Evolutionary conservation across 768 basidiomycete species (phyloP), one percentile per base, ranked within the genome.

Genomic region (Fomitopsis serialis): DNA sequence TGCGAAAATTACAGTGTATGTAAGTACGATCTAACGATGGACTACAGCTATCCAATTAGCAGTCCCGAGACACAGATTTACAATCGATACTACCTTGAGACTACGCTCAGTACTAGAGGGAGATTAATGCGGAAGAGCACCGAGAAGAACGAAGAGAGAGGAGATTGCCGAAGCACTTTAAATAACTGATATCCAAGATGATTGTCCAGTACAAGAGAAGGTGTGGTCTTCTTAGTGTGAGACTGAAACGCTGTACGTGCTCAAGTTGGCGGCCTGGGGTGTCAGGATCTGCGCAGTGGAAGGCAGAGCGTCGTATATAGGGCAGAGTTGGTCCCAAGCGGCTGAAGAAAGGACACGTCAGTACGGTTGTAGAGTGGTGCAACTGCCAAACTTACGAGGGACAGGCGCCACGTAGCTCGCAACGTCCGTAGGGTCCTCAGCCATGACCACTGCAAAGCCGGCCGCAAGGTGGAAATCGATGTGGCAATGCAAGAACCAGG

Each of bases 401-500:
- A 54, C 52, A 2, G 54, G 53, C 40, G 56, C 47, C 6, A 48
- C 50, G 15, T 40, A 40, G 8, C 36, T 29, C 7, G 49, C 24
- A 1, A 63, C 53, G 52, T 60, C 61, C 1, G n/a, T 44, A 1
- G 64, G 55, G 27, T 70, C 71, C 54, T 74, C 74, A 0, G 72
- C 74, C 42, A 77, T 69, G 6, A 75, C 71, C 17, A 77, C 54
- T 2, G 74, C 74, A 13, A 75, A 65, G n/a, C 75, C 75, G 1
- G 63, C 59, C 13, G 74, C 64, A 9, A 92, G 71, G 67, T 93
- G 89, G 87, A 88, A 92, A 64, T 90, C 87, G 57, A 88, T 86
- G 65, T 89, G 87, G 65, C 83, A 92, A 67, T 89, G 89, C 60
- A 91, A 77, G 58, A 92, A 67, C 87, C 91, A 93, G 8, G 80